phyloP scores from a whole-genome alignment of 1,284 basidiomycete genomes.

The Puccinia polysora region DNA sequence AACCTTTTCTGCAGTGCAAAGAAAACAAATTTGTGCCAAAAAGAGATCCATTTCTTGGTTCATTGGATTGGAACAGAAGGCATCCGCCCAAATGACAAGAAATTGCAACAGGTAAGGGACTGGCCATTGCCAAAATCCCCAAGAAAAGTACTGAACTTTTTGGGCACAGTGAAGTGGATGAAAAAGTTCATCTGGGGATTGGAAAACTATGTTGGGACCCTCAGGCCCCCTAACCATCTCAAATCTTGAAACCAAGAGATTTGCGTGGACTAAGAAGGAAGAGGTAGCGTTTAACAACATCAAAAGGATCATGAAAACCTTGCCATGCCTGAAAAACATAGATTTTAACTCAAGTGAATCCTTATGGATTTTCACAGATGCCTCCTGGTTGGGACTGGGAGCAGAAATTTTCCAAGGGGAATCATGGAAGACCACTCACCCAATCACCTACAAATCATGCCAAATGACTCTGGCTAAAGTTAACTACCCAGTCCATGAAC shows the following conservation, averaged over 20 bases:
- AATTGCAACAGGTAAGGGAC: constrained; percentile 52
- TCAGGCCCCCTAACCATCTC: constrained; percentile 53
- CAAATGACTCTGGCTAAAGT: neutral
- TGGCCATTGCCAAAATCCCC: constrained; percentile 53
- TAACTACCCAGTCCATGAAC: constrained; percentile 8
- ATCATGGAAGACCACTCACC: neutral
- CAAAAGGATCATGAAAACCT: neutral
- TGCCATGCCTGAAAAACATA: neutral
- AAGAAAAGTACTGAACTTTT: constrained; percentile 52
- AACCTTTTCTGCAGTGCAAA: too few relatives aligned
- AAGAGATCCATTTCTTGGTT: constrained; percentile 53
- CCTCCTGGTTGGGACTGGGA: neutral
- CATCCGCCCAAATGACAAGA: constrained; percentile 53
- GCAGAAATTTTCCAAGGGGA: neutral
- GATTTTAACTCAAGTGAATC: neutral
- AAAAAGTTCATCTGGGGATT: constrained; percentile 53
- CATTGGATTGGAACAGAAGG: constrained; percentile 53
- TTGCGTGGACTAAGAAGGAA: neutral
- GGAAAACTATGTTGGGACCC: constrained; percentile 51
- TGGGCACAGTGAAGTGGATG: constrained; percentile 55
- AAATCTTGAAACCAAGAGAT: neutral
- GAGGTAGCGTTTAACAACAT: neutral
- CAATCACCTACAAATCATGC: neutral
- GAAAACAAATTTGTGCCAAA: constrained; percentile 50
- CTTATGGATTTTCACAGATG: neutral